Evolutionary conservation across 1,284 basidiomycete genomes (phyloP).

Genomic region (Cutaneotrichosporon dermatis): DNA sequence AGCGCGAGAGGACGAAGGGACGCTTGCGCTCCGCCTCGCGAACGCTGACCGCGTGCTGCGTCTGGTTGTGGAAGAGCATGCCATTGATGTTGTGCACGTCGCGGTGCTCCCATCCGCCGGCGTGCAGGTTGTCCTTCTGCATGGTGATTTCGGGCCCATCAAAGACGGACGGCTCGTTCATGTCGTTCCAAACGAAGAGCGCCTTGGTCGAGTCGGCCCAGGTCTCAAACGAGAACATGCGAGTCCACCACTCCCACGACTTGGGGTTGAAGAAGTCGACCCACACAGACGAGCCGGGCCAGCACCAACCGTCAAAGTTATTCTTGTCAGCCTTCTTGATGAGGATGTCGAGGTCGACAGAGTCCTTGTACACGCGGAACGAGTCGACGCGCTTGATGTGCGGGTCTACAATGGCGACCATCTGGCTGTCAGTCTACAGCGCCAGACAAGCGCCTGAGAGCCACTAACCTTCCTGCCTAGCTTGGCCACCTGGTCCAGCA

Average conservation of each 20-base stretch:
- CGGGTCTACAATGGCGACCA: conserved; percentile 96
- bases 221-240: conserved; percentile 65
- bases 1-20: conserved; percentile 91
- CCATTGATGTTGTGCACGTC: conserved; percentile 61
- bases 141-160: conserved; percentile 98
- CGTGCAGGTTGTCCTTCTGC: conserved; percentile 89
- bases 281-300: conserved; percentile 93
- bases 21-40: conserved; percentile 71
- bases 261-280: conserved; percentile 93
- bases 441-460: background rate
- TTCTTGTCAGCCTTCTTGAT: conserved; percentile 74
- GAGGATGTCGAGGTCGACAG: conserved; percentile 72
- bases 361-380: conserved; percentile 83
- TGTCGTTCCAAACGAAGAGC: conserved; percentile 95
- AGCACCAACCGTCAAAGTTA: conserved; percentile 98
- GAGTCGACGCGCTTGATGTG: conserved; percentile 79
- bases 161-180: conserved; percentile 99
- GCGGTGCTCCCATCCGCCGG: conserved; percentile 90
- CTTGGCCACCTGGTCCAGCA: conserved; percentile 83
- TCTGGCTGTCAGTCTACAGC: conserved; percentile 53
- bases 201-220: conserved; percentile 61
- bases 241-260: conserved; percentile 87
- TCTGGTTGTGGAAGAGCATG: conserved; percentile 65
- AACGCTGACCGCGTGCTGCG: conserved; percentile 71
- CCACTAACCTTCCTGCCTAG: conserved; percentile 71